These are phyloP conservation scores for Saccharomycopsis crataegensis DNA, from an alignment of 1,139 yeast species.

Conservation along the genomic window DNA sequence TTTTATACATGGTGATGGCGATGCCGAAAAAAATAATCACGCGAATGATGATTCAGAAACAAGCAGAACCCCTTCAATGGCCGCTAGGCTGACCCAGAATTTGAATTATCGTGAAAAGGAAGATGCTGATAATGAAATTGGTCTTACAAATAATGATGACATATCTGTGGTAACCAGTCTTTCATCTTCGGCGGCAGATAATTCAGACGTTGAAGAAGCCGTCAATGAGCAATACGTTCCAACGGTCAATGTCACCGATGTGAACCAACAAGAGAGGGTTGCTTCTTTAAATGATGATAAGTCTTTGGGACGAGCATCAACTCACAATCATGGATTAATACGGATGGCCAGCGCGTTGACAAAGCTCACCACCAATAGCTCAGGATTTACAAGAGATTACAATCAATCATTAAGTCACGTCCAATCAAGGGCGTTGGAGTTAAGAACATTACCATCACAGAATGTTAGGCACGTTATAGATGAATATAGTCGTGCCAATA, in stretches of 20 bases:
- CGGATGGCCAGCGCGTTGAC: slow-evolving; percentile 1
- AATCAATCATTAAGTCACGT: slow-evolving; percentile 22
- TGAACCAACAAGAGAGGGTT: background rate
- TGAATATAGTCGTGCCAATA: slow-evolving; percentile 49
- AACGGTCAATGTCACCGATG: background rate
- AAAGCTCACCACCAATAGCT: slow-evolving; percentile 9
- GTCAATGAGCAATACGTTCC: background rate
- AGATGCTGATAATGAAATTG: slow-evolving; percentile 9
- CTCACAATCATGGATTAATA: background rate
- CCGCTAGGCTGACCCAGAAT: background rate
- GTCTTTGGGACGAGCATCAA: too few species aligned
- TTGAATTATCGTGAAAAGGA: slow-evolving; percentile 19
- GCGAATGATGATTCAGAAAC: background rate
- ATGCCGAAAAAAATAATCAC: slow-evolving; percentile 10
- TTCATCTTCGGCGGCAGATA: slow-evolving; percentile 2
- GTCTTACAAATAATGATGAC: background rate
- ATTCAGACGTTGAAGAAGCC: background rate
- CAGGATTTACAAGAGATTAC: slow-evolving; percentile 4
- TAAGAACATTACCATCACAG: slow-evolving; percentile 42
- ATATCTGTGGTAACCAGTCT: slow-evolving; percentile 3
- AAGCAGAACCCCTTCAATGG: background rate
- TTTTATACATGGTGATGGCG: slow-evolving; percentile 28
- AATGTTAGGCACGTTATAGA: slow-evolving; percentile 49
- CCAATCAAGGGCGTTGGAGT: slow-evolving; percentile 30
- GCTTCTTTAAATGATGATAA: background rate